Percentiles rank a stretch among this genome's conserved stretches.
Evolutionary conservation across 768 basidiomycete species (phyloP).

Genomic region (Jaapia argillacea): DNA sequence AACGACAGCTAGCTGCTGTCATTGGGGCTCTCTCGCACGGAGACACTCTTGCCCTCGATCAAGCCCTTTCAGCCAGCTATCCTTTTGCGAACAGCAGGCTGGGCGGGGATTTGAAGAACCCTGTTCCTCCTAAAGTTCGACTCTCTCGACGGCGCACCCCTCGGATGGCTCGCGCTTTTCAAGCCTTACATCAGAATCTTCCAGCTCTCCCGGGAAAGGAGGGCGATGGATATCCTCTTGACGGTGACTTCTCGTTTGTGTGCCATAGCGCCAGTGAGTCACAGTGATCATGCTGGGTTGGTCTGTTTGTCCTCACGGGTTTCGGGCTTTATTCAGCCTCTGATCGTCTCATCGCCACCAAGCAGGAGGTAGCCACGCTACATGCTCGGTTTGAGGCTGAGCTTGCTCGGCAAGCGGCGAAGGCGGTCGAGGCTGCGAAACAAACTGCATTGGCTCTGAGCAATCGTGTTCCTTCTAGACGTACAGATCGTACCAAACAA

Average conservation of each 20-base stretch:
- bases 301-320: slow-evolving; percentile 12
- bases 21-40: slow-evolving; percentile 57
- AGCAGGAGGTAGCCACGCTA: slow-evolving; percentile 56
- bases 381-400: slow-evolving; percentile 67
- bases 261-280: slow-evolving; percentile 68
- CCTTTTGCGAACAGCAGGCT: slow-evolving; percentile 26
- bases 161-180: slow-evolving; percentile 37
- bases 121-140: slow-evolving; percentile 28
- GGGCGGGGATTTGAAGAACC: slow-evolving; percentile 13
- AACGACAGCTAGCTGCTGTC: slow-evolving; percentile 61
- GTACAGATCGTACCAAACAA: slow-evolving; percentile 28
- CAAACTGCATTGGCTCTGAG: slow-evolving; percentile 31
- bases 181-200: slow-evolving; percentile 21
- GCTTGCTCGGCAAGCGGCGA: slow-evolving; percentile 58
- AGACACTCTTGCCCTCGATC: slow-evolving; percentile 68
- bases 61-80: slow-evolving; percentile 50
- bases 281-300: slow-evolving; percentile 15
- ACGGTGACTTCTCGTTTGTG: slow-evolving; percentile 47
- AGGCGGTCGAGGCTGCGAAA: slow-evolving; percentile 38
- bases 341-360: slow-evolving; percentile 58
- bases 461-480: slow-evolving; percentile 26
- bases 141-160: slow-evolving; percentile 45
- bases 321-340: slow-evolving; percentile 43
- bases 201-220: slow-evolving; percentile 22
- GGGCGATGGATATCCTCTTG: slow-evolving; percentile 34